phyloP scores from a whole-genome alignment of 2,329 filamentous ascomycete genomes.

The Thielaviopsis euricoi region DNA sequence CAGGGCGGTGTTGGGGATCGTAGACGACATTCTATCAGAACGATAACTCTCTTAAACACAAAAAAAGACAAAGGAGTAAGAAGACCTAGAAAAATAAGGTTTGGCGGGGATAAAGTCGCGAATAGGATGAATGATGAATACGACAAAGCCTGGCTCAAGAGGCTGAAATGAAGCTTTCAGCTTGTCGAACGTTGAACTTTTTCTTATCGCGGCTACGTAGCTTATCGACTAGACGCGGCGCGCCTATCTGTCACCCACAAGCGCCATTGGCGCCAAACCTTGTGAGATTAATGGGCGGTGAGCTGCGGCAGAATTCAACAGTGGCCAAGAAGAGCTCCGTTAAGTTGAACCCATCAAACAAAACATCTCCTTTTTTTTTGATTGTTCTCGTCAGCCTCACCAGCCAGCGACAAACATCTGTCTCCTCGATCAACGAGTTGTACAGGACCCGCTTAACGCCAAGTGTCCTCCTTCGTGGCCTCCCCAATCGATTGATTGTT shows the following conservation, averaged over 20 bases:
- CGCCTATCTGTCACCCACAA: background rate
- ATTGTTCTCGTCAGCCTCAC: no score
- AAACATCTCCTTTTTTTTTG: background rate
- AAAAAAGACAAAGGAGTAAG: background rate
- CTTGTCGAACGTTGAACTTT: background rate
- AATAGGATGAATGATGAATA: background rate
- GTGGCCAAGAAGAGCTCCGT: constrained; percentile 3
- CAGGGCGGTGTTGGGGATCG: constrained; percentile 41
- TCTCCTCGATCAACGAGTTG: no score
- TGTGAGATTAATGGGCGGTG: constrained; percentile 4
- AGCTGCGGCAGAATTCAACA: constrained; percentile 12
- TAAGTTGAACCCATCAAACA: constrained; percentile 1
- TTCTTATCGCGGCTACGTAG: constrained; percentile 6
- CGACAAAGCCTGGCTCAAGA: background rate
- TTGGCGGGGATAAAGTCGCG: background rate
- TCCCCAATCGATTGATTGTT: no score
- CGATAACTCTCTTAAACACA: background rate
- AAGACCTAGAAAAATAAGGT: no score
- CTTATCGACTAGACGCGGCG: background rate
- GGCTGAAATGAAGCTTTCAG: background rate
- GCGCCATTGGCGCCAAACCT: background rate
- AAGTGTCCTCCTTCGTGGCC: no score
- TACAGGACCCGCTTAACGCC: no score
- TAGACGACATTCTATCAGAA: background rate
- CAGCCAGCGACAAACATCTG: no score